A percentile compares a stretch with the other conserved stretches of the same genome.
Conservation (phyloP, 805 yeast species). For the Ogataea pignaliae region DNA sequence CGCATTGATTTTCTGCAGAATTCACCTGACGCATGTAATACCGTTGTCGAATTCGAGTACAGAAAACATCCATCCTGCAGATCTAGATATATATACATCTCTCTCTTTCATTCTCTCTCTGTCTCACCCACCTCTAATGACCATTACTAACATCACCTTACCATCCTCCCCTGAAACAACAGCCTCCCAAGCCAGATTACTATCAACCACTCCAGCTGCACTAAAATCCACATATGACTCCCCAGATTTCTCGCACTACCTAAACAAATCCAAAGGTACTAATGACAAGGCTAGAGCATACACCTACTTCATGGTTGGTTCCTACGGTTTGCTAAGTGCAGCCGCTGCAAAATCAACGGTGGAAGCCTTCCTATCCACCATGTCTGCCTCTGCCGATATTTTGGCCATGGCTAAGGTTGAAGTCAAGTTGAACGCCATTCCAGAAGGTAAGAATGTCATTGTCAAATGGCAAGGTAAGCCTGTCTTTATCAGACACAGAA, state of each 20-base stretch:
- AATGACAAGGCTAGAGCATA: constrained; percentile 75
- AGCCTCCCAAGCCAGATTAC: constrained; percentile 39
- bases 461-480: constrained; percentile 99
- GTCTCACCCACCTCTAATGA: not conserved
- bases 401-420: constrained; percentile 99
- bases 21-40: too few species aligned
- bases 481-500: constrained; percentile 98
- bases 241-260: constrained; percentile 82
- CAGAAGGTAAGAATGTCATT: constrained; percentile 96
- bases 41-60: too few species aligned
- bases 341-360: constrained; percentile 97
- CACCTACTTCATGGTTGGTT: constrained; percentile 97
- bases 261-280: constrained; percentile 64
- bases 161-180: not conserved
- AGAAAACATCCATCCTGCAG: not conserved
- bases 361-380: constrained; percentile 83
- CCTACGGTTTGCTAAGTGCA: constrained; percentile 84
- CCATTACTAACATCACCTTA: constrained; percentile 8
- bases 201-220: constrained; percentile 46
- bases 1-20: too few species aligned
- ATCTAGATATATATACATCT: not conserved
- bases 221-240: constrained; percentile 79
- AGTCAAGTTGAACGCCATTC: constrained; percentile 88
- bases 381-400: constrained; percentile 98
- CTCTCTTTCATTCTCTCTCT: not conserved